These are phyloP conservation scores for Haberlea rhodopensis DNA, from an alignment of 257 asterid species.

Conservation along the genomic window DNA sequence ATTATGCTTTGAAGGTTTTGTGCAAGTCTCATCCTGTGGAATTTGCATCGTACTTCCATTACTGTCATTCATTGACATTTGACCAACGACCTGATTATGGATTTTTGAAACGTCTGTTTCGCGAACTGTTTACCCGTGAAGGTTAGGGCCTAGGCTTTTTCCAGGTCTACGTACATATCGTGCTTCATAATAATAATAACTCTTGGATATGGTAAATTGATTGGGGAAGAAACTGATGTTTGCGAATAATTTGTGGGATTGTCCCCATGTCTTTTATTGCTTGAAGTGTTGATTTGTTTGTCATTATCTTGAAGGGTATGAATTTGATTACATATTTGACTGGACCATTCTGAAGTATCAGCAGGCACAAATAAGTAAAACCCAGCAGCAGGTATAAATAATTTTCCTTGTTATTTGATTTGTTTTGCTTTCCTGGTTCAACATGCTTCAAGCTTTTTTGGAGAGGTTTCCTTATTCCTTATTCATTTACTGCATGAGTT, in stretches of 20 bases:
- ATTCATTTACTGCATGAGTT: constrained; percentile 4
- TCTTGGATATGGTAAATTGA: constrained; percentile 4
- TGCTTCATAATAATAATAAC: constrained; percentile 13
- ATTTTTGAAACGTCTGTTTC: constrained; percentile 83
- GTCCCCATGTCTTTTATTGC: constrained; percentile 9
- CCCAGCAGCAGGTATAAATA: constrained; percentile 67
- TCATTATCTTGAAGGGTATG: constrained; percentile 60
- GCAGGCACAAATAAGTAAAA: constrained; percentile 79
- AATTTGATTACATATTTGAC: constrained; percentile 88
- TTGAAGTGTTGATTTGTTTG: constrained; percentile 17
- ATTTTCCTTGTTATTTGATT: constrained; percentile 24
- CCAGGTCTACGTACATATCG: constrained; percentile 5
- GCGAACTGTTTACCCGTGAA: constrained; percentile 87
- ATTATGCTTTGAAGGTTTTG: constrained; percentile 53
- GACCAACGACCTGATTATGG: constrained; percentile 97
- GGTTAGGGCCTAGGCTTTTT: constrained; percentile 41
- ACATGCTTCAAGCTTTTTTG: constrained; percentile 9
- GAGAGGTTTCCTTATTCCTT: neutral
- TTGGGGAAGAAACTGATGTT: constrained; percentile 19
- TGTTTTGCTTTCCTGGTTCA: constrained; percentile 17
- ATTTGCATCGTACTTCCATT: constrained; percentile 89
- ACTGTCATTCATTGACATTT: constrained; percentile 90
- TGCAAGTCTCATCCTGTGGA: constrained; percentile 98
- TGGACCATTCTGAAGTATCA: constrained; percentile 98
- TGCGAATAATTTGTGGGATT: neutral